Evolutionary conservation across 1,284 basidiomycete genomes (phyloP).

Genomic region (Pseudozyma tsukubaensis): DNA sequence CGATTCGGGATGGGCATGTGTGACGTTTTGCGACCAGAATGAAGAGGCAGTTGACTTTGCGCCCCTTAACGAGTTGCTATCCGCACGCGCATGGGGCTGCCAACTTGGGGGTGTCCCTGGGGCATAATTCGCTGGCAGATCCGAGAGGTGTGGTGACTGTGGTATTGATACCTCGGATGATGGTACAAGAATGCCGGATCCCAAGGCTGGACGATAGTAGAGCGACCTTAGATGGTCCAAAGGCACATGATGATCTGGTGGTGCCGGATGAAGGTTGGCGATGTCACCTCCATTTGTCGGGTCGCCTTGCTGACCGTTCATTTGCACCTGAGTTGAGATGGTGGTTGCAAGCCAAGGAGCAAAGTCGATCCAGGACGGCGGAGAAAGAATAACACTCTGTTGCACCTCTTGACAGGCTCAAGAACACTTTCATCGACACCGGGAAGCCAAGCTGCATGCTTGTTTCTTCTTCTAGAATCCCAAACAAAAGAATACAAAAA

Average conservation of each 20-base stretch:
- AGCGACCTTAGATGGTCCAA: conserved; percentile 44
- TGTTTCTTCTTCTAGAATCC: no score
- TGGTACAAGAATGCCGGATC: conserved; percentile 40
- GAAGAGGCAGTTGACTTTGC: conserved; percentile 21
- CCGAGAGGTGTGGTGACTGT: conserved; percentile 1
- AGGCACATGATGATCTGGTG: conserved; percentile 39
- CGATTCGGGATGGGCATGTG: conserved; percentile 39
- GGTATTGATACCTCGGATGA: conserved; percentile 15
- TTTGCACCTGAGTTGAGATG: not conserved
- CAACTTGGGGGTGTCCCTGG: conserved; percentile 2
- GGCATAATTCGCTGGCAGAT: not conserved
- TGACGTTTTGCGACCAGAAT: conserved; percentile 39
- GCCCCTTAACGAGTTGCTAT: conserved; percentile 20
- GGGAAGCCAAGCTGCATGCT: no score
- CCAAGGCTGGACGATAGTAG: conserved; percentile 45
- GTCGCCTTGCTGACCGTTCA: not conserved
- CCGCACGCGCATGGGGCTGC: conserved; percentile 20
- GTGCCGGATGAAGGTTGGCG: conserved; percentile 17
- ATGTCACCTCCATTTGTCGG: conserved; percentile 15
- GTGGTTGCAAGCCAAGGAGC: not conserved
- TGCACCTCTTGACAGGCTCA: not conserved
- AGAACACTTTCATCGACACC: no score
- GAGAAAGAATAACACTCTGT: not conserved
- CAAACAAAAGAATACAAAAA: no score
- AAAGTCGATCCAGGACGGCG: not conserved